Conservation (phyloP, 1,139 yeast genomes). For the Pichia sp. region DNA sequence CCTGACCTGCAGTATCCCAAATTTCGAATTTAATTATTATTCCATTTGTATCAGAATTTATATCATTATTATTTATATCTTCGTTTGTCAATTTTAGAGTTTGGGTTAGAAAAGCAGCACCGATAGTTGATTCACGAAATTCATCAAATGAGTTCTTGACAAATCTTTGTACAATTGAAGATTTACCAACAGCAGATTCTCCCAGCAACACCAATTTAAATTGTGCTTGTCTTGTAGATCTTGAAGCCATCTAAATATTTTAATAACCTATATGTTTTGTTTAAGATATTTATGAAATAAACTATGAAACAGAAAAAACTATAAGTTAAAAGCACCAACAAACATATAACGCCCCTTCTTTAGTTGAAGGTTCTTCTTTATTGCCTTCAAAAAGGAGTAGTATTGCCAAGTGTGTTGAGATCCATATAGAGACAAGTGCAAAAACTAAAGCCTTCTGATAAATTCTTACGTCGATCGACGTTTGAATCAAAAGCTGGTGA, state of each 20-base stretch:
- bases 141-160: conserved; percentile 94
- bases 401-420: no score
- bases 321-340: neutral
- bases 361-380: neutral
- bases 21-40: conserved; percentile 53
- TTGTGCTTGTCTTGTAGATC: conserved; percentile 40
- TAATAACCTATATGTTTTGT: no score
- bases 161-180: conserved; percentile 85
- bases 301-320: neutral
- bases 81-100: conserved; percentile 47
- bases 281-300: neutral
- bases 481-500: no score
- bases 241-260: neutral
- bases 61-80: neutral
- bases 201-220: conserved; percentile 68
- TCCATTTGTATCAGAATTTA: neutral
- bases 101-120: conserved; percentile 95
- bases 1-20: conserved; percentile 91
- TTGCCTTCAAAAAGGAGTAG: no score
- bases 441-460: no score
- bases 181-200: conserved; percentile 95
- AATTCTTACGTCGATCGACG: no score
- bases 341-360: neutral
- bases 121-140: conserved; percentile 89
- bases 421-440: no score